Evolutionary conservation across 1,284 basidiomycete species (phyloP).

Genomic region (Heterobasidion occidentale): DNA sequence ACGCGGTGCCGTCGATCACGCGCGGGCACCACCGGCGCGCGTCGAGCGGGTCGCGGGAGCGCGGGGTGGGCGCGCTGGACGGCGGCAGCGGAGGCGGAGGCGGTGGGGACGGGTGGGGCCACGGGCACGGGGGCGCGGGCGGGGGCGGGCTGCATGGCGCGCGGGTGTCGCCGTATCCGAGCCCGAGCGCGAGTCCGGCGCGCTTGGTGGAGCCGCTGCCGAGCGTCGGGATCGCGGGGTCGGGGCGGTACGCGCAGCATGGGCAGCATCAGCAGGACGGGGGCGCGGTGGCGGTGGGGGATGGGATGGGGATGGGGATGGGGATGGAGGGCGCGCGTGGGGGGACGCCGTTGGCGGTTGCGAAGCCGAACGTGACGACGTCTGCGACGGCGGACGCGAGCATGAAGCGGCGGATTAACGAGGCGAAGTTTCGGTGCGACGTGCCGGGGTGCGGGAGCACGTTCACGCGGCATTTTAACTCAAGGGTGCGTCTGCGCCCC

Average conservation of each 20-base stretch:
- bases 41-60: slow-evolving; percentile 50
- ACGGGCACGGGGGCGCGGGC: slow-evolving; percentile 15
- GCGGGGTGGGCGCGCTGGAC: slow-evolving; percentile 14
- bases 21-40: slow-evolving; percentile 49
- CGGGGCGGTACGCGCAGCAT: not conserved
- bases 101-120: not conserved
- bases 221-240: slow-evolving; percentile 13
- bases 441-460: slow-evolving; percentile 76
- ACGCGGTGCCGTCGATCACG: slow-evolving; percentile 29
- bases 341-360: slow-evolving; percentile 18
- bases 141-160: slow-evolving; percentile 20
- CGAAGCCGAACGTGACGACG: slow-evolving; percentile 62
- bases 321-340: slow-evolving; percentile 5
- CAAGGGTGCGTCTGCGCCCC: slow-evolving; percentile 45
- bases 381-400: slow-evolving; percentile 68
- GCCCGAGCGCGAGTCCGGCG: slow-evolving; percentile 42
- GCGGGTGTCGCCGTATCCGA: slow-evolving; percentile 47
- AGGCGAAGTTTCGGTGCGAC: slow-evolving; percentile 67
- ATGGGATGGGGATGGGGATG: slow-evolving; percentile 9
- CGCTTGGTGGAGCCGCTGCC: slow-evolving; percentile 22
- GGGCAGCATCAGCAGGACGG: not conserved
- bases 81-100: not conserved
- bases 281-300: not conserved
- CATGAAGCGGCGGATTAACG: slow-evolving; percentile 63
- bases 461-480: slow-evolving; percentile 79